Evolutionary conservation across 2,329 filamentous ascomycete species (phyloP).

Genomic region (Nemania sp.): DNA sequence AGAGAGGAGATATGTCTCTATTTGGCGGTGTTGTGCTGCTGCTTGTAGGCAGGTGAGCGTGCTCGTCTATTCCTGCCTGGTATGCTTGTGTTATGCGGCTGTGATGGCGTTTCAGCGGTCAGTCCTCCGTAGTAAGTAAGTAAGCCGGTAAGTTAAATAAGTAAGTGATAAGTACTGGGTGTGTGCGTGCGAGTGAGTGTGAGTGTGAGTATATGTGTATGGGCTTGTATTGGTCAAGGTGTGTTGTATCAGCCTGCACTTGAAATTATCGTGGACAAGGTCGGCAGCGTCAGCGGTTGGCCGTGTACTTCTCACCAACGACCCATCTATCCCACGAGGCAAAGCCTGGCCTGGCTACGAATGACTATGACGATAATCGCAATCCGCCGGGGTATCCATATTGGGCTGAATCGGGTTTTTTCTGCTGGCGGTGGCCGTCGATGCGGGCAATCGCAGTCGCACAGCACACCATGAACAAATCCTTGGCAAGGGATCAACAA

Average conservation of each 20-base stretch:
- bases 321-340: too few species aligned
- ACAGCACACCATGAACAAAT: constrained; percentile 11
- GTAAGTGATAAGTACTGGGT: constrained; percentile 1
- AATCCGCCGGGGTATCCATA: constrained; percentile 21
- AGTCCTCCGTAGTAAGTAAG: not conserved
- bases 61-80: constrained; percentile 9
- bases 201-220: not conserved
- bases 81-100: constrained; percentile 15
- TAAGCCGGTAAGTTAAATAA: too few species aligned
- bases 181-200: not conserved
- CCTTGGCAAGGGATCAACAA: constrained; percentile 6
- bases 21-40: constrained; percentile 7
- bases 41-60: constrained; percentile 12
- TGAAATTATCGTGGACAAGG: constrained; percentile 5
- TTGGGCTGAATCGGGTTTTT: constrained; percentile 18
- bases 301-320: constrained; percentile 3
- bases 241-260: constrained; percentile 8
- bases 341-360: too few species aligned
- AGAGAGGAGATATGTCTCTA: constrained; percentile 18
- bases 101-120: not conserved
- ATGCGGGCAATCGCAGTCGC: constrained; percentile 15
- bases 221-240: too few species aligned
- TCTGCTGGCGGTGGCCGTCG: constrained; percentile 2
- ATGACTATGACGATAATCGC: not conserved
- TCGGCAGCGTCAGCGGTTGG: constrained; percentile 9